These are phyloP conservation scores for Hypoxylon fragiforme DNA, from an alignment of 495 filamentous ascomycete genomes.

Conservation along the genomic window DNA sequence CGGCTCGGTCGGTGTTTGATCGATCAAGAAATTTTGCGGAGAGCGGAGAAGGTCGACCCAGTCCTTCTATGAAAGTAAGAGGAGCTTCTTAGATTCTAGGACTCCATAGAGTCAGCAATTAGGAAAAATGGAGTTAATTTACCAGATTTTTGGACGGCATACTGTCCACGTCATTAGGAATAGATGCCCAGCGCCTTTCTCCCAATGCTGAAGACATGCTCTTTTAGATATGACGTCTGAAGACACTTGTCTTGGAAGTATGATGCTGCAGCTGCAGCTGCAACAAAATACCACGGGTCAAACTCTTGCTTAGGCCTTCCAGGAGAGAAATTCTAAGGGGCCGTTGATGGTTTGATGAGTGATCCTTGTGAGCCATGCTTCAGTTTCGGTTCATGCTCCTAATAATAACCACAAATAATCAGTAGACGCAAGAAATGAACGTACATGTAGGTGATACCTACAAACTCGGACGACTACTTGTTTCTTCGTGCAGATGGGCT, in stretches of 20 bases:
- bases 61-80: background rate
- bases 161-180: slow-evolving; percentile 23
- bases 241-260: slow-evolving; percentile 13
- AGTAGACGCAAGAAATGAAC: slow-evolving; percentile 25
- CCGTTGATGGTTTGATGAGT: slow-evolving; percentile 4
- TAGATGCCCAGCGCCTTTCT: slow-evolving; percentile 16
- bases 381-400: slow-evolving; percentile 21
- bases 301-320: slow-evolving; percentile 12
- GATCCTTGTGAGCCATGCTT: slow-evolving; percentile 5
- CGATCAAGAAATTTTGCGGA: slow-evolving; percentile 6
- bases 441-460: slow-evolving; percentile 27
- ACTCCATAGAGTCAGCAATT: slow-evolving; percentile 6
- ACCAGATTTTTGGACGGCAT: slow-evolving; percentile 8
- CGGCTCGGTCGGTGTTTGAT: slow-evolving; percentile 11
- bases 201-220: slow-evolving; percentile 9
- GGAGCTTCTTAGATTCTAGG: slow-evolving; percentile 4
- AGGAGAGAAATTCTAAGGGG: too few relatives aligned
- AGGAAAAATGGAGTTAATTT: slow-evolving; percentile 20
- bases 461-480: slow-evolving; percentile 18
- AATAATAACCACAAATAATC: slow-evolving; percentile 32
- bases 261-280: slow-evolving; percentile 24
- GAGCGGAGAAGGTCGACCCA: slow-evolving; percentile 25
- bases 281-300: slow-evolving; percentile 5
- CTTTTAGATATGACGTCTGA: slow-evolving; percentile 16
- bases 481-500: slow-evolving; percentile 7